A percentile compares a stretch with the other conserved stretches of the same genome.
Conservation (phyloP, 2,329 filamentous ascomycete genomes). For the Pestalotiopsis sp. region DNA sequence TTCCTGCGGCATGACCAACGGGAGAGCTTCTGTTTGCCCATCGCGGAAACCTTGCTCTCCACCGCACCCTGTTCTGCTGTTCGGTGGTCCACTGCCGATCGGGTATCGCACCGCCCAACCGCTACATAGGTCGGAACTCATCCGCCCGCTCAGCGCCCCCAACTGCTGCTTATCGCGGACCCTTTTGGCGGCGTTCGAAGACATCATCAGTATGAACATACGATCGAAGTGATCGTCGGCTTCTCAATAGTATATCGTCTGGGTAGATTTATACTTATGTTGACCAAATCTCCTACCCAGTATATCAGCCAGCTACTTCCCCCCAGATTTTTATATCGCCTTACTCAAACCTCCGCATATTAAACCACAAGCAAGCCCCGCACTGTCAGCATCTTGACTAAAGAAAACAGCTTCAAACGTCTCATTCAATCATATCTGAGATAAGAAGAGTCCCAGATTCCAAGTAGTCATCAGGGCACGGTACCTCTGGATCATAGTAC, state of each 20-base stretch:
- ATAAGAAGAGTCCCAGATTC: not conserved
- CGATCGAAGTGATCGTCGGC: not conserved
- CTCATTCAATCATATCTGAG: not conserved
- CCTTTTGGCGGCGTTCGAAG: not conserved
- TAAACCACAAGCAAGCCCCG: not conserved
- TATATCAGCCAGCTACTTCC: not conserved
- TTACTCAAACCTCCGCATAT: not conserved
- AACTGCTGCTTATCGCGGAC: not conserved
- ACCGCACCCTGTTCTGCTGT: not conserved
- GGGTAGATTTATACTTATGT: not conserved
- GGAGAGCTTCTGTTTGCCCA: not conserved
- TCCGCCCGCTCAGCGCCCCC: not conserved
- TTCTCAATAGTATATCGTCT: not conserved
- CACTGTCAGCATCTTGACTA: not conserved
- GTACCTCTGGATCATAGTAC: not conserved
- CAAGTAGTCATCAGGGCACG: not conserved
- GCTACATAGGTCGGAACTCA: not conserved
- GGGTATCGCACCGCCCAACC: conserved; percentile 6
- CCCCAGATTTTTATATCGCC: not conserved
- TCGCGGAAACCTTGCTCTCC: not conserved
- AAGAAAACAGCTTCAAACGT: not conserved
- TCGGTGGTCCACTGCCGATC: not conserved
- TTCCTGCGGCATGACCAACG: not conserved
- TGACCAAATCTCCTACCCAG: not conserved
- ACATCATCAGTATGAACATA: conserved; percentile 1